Percentiles rank a stretch among this genome's conserved stretches.
These are phyloP conservation scores for Coemansia sp. DNA, from an alignment of 192 early-diverging fungal species.

Conservation along the genomic window DNA sequence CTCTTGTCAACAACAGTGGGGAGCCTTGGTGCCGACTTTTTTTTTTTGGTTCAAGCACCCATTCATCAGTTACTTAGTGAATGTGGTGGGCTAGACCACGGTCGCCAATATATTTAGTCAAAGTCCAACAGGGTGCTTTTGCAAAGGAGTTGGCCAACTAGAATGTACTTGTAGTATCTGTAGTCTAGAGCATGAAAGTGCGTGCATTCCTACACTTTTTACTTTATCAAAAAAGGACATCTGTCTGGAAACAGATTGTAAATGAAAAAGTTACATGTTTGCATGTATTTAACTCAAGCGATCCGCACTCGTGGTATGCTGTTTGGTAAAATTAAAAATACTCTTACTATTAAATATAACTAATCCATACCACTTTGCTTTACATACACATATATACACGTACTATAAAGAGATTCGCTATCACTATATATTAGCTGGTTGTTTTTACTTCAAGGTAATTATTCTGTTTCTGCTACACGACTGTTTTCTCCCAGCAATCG, in stretches of 20 bases:
- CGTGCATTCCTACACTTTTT: background rate
- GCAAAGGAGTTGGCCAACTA: background rate
- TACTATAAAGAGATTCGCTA: too few species aligned
- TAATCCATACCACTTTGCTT: too few species aligned
- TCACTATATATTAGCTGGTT: too few species aligned
- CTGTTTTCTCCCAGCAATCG: too few species aligned
- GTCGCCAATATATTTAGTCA: background rate
- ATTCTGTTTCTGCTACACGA: too few species aligned
- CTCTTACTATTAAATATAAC: background rate
- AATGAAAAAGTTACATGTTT: background rate
- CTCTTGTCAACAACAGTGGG: background rate
- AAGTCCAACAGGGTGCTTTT: background rate
- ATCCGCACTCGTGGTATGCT: slow-evolving; percentile 7
- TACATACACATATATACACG: too few species aligned
- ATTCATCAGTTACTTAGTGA: background rate
- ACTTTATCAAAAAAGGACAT: background rate
- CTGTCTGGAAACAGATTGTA: background rate
- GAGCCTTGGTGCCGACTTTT: background rate
- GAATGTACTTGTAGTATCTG: too few species aligned
- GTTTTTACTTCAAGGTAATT: too few species aligned
- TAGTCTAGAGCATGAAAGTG: too few species aligned
- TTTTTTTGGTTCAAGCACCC: background rate
- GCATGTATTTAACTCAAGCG: slow-evolving; percentile 3
- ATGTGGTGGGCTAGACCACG: background rate
- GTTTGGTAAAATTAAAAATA: background rate